A percentile compares a stretch with the other conserved stretches of the same genome.
Conservation (phyloP, 116 monocot genomes). For the Trichopus zeylanicus region DNA sequence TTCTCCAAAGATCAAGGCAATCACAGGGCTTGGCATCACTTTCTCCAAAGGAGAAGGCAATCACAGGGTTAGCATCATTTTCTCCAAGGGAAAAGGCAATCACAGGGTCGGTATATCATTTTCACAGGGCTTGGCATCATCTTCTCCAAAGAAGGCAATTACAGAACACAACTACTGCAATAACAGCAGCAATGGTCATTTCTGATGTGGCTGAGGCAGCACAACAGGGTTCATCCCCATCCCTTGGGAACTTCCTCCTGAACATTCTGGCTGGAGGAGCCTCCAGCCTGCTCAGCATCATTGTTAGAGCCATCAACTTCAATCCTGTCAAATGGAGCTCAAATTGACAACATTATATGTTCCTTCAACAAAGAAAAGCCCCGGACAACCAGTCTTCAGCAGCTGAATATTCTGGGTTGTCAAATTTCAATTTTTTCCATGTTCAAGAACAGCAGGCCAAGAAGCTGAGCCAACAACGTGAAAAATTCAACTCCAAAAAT, state of each 20-base stretch:
- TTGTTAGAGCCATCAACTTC: slow-evolving; percentile 56
- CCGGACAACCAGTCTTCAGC: no score
- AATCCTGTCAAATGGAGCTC: slow-evolving; percentile 62
- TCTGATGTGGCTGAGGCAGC: slow-evolving; percentile 64
- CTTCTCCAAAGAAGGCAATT: slow-evolving; percentile 22
- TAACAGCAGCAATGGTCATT: slow-evolving; percentile 39
- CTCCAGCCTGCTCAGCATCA: slow-evolving; percentile 26
- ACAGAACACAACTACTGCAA: slow-evolving; percentile 39
- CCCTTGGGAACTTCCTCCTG: slow-evolving; percentile 65
- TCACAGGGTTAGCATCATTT: slow-evolving; percentile 29
- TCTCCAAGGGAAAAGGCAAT: slow-evolving; percentile 32
- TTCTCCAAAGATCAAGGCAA: slow-evolving; percentile 26
- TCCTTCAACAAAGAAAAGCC: no score
- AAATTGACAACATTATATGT: slow-evolving; percentile 7
- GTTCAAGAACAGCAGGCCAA: no score
- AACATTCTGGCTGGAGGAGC: slow-evolving; percentile 54
- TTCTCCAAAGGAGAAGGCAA: slow-evolving; percentile 29
- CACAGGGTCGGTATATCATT: no score
- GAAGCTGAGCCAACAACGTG: no score
- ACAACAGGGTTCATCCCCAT: slow-evolving; percentile 40
- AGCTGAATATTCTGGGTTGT: no score
- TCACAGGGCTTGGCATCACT: slow-evolving; percentile 25
- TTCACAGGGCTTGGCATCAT: no score
- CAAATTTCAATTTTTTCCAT: no score
- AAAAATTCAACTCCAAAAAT: no score